Evolutionary conservation across 1,284 basidiomycete species (phyloP), one percentile per base, ranked within the genome.

Genomic region (Taiwanofungus camphoratus): DNA sequence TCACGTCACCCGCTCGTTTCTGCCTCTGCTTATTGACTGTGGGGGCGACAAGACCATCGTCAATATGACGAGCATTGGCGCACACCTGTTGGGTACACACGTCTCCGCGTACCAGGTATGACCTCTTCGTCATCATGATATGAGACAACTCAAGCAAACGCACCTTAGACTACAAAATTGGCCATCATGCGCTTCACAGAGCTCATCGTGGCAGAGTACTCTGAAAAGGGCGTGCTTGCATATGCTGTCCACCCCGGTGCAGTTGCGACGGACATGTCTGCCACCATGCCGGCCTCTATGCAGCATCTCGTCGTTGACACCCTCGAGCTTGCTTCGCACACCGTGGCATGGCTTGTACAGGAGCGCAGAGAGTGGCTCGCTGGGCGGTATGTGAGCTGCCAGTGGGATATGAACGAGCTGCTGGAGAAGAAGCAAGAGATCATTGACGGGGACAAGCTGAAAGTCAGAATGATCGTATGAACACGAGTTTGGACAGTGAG

Each of bases 341-440:
- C 45, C 15, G 31, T 47, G 12, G 35, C 43, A 3, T 41, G 45
- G 31, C 36, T 47, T n/a, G n/a, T 29, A n/a, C 26, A n/a, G 9
- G 26, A 1, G 26, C 26, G 26, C 9, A 29, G 26, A 29, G 15
- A 32, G 35, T 5, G 31, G 36, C 11, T 40, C 27, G 36, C 24
- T 34, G 16, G 34, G 7, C 22, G 45, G 4, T 46, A 31, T 31
- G 23, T 46, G 13, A 37, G 35, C 22, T 36, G 26, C 27, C 13
- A 18, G 3, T 47, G 45, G 45, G 45, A 43, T 26, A 12, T 47
- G 12, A 41, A 47, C 7, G 45, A 38, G 29, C 23, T 47, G 12
- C 11, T 30, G 21, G 23, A 13, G 21, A 47, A 39, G 35, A 42
- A 37, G 36, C 24, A 43, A 16, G 45, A 47, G 41, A 39, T 47